Conservation (phyloP, 1,139 yeast genomes). For the Saccharomyces hybrid region DNA sequence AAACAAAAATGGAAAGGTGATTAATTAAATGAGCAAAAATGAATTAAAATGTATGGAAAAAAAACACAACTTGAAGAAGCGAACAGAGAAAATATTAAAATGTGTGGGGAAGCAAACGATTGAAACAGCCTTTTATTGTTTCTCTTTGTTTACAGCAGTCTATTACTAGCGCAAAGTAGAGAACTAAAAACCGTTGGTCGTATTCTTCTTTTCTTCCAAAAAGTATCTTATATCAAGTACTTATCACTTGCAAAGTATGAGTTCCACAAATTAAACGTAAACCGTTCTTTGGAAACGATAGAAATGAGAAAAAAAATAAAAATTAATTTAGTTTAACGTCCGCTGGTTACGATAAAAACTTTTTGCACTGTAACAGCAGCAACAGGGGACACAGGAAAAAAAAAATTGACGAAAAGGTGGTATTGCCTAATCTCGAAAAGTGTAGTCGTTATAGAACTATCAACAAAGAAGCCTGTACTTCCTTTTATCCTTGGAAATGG, state of each 20-base stretch:
- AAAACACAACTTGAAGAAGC: not conserved
- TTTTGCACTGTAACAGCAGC: not conserved
- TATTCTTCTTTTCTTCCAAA: too few relatives aligned
- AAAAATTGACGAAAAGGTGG: not conserved
- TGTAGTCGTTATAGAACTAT: not conserved
- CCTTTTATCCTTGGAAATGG: not conserved
- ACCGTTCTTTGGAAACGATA: not conserved
- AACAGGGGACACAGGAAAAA: not conserved
- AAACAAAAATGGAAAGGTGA: not conserved
- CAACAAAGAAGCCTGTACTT: not conserved
- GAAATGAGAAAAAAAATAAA: not conserved
- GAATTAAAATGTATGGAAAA: not conserved
- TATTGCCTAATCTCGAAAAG: not conserved
- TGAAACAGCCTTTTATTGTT: not conserved
- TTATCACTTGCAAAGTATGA: not conserved
- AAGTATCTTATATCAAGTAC: not conserved
- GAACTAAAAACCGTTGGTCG: too few relatives aligned
- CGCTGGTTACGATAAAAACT: not conserved
- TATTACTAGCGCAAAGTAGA: too few relatives aligned
- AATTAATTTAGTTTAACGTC: not conserved
- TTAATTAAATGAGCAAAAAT: not conserved
- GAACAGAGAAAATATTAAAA: not conserved
- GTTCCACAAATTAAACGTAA: not conserved
- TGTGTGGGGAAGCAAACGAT: not conserved
- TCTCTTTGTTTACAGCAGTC: too few relatives aligned